phyloP scores from a whole-genome alignment of 176 grass and related monocot genomes.

The Cenchrus purpureus region DNA sequence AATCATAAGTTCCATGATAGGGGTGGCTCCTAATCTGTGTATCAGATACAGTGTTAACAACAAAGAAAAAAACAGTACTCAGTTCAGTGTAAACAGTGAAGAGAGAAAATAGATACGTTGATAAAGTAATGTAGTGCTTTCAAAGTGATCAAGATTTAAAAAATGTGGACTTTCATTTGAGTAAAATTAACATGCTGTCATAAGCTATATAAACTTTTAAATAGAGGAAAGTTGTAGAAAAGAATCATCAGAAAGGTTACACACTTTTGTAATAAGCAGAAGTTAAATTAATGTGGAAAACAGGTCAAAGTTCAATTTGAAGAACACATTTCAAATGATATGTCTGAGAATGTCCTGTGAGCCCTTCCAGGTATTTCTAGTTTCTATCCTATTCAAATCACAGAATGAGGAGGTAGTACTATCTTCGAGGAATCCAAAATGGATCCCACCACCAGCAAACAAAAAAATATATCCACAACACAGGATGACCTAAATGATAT shows the following conservation, averaged over 20 bases:
- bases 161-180: not conserved
- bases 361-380: constrained; percentile 2
- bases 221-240: no score
- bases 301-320: not conserved
- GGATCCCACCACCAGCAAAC: not conserved
- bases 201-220: constrained; percentile 1
- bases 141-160: constrained; percentile 25
- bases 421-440: constrained; percentile 6
- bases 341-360: not conserved
- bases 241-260: not conserved
- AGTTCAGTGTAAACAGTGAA: constrained; percentile 6
- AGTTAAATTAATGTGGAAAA: constrained; percentile 10
- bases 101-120: constrained; percentile 12
- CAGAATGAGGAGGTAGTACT: not conserved
- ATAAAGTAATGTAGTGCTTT: constrained; percentile 16
- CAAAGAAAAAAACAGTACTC: constrained; percentile 1
- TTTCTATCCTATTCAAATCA: not conserved
- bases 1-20: constrained; percentile 99
- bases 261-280: constrained; percentile 8
- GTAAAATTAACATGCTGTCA: not conserved
- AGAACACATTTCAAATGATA: not conserved
- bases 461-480: not conserved
- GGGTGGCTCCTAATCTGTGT: constrained; percentile 85
- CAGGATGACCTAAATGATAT: not conserved
- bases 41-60: constrained; percentile 40